phyloP scores from a whole-genome alignment of 2,329 filamentous ascomycete species.

The Zymoseptoria passerinii region DNA sequence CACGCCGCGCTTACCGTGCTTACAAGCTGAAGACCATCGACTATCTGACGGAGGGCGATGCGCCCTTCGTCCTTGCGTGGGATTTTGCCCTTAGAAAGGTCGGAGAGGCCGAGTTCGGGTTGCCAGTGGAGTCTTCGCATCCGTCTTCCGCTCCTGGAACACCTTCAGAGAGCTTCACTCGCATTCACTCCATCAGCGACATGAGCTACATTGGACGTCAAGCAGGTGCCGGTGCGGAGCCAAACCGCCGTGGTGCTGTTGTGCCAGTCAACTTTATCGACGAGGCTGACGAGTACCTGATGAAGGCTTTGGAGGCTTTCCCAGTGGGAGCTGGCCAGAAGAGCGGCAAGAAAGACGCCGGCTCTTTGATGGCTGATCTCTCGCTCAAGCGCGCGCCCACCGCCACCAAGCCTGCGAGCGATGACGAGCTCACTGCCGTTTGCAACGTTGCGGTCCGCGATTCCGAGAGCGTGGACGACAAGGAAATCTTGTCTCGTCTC shows the following conservation, averaged over 20 bases:
- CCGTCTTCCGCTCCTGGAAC: slow-evolving; percentile 63
- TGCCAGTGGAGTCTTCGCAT: slow-evolving; percentile 68
- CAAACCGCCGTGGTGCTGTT: slow-evolving; percentile 84
- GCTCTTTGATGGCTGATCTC: slow-evolving; percentile 57
- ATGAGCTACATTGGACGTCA: slow-evolving; percentile 79
- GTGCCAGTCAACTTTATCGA: slow-evolving; percentile 89
- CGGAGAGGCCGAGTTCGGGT: slow-evolving; percentile 80
- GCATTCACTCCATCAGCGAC: slow-evolving; percentile 91
- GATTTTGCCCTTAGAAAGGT: slow-evolving; percentile 93
- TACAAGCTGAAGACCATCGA: slow-evolving; percentile 85
- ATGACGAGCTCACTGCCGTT: slow-evolving; percentile 80
- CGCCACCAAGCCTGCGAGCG: slow-evolving; percentile 46
- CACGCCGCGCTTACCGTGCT: slow-evolving; percentile 91
- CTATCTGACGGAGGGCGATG: slow-evolving; percentile 70
- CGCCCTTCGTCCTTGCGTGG: slow-evolving; percentile 79
- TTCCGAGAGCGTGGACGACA: slow-evolving; percentile 73
- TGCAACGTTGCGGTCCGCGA: slow-evolving; percentile 88
- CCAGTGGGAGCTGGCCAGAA: slow-evolving; percentile 38
- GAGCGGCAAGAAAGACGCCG: slow-evolving; percentile 42
- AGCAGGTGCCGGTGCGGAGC: slow-evolving; percentile 54
- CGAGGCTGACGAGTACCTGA: slow-evolving; percentile 79
- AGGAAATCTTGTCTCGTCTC: slow-evolving; percentile 70
- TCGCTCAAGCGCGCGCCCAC: slow-evolving; percentile 56
- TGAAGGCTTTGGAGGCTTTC: slow-evolving; percentile 76
- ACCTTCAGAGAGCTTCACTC: slow-evolving; percentile 57